phyloP scores from a whole-genome alignment of 371 early-diverging fungal genomes.

The Haplosporangium sp. region DNA sequence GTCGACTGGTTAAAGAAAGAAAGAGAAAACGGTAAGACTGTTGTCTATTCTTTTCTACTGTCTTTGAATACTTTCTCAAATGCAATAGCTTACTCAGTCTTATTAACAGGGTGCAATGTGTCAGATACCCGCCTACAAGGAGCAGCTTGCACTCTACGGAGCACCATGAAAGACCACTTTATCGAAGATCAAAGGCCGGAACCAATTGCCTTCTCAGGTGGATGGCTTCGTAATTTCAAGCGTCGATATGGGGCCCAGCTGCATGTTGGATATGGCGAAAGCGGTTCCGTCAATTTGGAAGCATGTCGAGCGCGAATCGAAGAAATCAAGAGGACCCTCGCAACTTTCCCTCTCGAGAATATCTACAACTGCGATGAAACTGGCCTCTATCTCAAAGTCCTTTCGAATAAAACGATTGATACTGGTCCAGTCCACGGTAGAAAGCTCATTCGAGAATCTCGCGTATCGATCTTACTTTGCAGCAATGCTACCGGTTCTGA shows the following conservation, averaged over 20 bases:
- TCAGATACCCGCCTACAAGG: neutral
- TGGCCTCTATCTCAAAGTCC: conserved; percentile 1
- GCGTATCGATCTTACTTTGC: too few species aligned
- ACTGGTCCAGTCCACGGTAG: too few species aligned
- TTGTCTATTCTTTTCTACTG: neutral
- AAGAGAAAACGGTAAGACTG: neutral
- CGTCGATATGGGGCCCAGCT: neutral
- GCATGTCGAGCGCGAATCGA: neutral
- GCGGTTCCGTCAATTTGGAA: neutral
- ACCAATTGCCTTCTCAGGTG: too few species aligned
- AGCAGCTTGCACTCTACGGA: neutral
- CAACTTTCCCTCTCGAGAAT: neutral
- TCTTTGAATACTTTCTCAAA: too few species aligned
- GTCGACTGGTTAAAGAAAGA: neutral
- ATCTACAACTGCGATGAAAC: conserved; percentile 20
- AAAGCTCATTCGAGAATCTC: too few species aligned
- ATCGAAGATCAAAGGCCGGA: neutral
- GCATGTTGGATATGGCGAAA: neutral
- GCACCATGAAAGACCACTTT: neutral
- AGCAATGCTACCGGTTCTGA: too few species aligned
- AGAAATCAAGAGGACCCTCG: neutral
- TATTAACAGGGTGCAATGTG: conserved; percentile 1
- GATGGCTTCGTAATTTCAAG: conserved; percentile 7
- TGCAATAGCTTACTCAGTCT: too few species aligned
- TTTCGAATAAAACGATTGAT: conserved; percentile 2